Base-by-base conservation (phyloP, 805 yeast genomes). In the Candida namnaoensis region DNA sequence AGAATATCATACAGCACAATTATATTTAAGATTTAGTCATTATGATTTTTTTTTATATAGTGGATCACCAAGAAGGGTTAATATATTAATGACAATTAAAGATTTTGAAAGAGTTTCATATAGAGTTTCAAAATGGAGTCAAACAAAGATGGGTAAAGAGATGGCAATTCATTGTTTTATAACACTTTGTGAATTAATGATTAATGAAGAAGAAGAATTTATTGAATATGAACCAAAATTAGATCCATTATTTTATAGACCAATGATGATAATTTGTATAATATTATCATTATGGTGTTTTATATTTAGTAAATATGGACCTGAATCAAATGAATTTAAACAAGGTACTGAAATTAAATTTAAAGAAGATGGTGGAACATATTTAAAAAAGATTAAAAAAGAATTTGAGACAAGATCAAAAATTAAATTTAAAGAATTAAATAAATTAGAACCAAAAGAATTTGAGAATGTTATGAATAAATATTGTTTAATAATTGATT, bases 51-150 rank as follows among this genome's bases (percentile, higher is more conserved):
- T 80, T 32, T 76, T 80, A 3, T 77, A 65, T 53, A 78, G 82
- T 11, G 88, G 88, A 0, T 78, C 82, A 14, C 84, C 84, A 1
- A 70, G 76, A 46, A 69, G 81, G 45, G 73, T 78, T 72, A 78
- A 69, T 46, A 79, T 74, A 32, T 62, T 59, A 15, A 74, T 77
- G 10, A 65, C 70, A 2, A 56, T 57, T 13, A 44, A 52, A 4
- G 71, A 68, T 37, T 61, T 71, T 41, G 60, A 62, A 9, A 62
- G 59, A 5, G 70, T 70, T 23, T 58, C 62, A 35, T 53, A 55
- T 7, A 56, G 76, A 42, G 66, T 78, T 9, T 48, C 54, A 35
- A 69, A 62, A 25, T 73, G 81, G 74, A 65, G 76, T 4, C 51
- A 57, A 12, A 58, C 66, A 14, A 44, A 51, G 25, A 67, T 63